Conservation (phyloP, 805 yeast genomes). For the Tetrapisispora phaffii region DNA sequence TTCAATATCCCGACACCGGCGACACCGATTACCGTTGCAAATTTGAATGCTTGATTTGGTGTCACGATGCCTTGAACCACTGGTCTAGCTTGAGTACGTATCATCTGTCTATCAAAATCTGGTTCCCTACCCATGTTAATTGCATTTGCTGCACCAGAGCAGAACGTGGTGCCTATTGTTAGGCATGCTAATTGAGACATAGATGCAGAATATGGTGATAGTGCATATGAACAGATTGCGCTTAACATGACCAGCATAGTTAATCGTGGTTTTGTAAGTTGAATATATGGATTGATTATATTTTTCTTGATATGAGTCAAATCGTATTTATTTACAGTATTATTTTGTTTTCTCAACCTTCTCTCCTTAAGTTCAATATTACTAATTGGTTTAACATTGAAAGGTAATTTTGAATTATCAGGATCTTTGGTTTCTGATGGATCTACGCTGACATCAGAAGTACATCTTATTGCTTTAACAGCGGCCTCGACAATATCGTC, state of each 20-base stretch:
- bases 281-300: slow-evolving; percentile 53
- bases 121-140: slow-evolving; percentile 97
- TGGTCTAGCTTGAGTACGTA: slow-evolving; percentile 80
- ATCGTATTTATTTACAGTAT: not conserved
- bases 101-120: slow-evolving; percentile 76
- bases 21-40: slow-evolving; percentile 68
- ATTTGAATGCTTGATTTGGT: slow-evolving; percentile 65
- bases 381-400: slow-evolving; percentile 41
- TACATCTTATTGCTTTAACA: slow-evolving; percentile 29
- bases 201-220: slow-evolving; percentile 77
- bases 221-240: slow-evolving; percentile 86
- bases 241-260: slow-evolving; percentile 83
- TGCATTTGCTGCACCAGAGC: slow-evolving; percentile 93
- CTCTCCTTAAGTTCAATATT: slow-evolving; percentile 8
- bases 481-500: slow-evolving; percentile 13
- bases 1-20: slow-evolving; percentile 61
- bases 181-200: slow-evolving; percentile 59
- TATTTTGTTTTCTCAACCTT: slow-evolving; percentile 5
- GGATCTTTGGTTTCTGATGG: not conserved
- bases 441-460: slow-evolving; percentile 20
- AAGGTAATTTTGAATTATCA: slow-evolving; percentile 33
- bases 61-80: slow-evolving; percentile 76
- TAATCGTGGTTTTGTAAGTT: slow-evolving; percentile 82
- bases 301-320: slow-evolving; percentile 28
- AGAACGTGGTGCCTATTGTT: slow-evolving; percentile 75